A percentile compares a stretch with the other conserved stretches of the same genome.
These are phyloP conservation scores for Chenopodium album DNA, from an alignment of 148 eudicot genomes.

Conservation along the genomic window DNA sequence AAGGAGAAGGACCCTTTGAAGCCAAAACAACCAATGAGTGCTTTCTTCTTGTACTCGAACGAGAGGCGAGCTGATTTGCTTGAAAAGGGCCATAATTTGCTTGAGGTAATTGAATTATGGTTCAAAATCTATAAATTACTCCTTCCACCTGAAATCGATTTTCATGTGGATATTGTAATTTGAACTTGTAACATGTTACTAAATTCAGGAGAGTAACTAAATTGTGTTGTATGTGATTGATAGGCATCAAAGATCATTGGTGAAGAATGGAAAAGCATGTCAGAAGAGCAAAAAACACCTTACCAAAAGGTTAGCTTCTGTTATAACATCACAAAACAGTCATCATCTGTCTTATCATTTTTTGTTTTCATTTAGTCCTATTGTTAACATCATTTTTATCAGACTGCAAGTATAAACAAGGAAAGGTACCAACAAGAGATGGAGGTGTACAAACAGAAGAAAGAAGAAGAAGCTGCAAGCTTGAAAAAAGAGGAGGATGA, in stretches of 20 bases:
- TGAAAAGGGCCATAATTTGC: conserved; percentile 57
- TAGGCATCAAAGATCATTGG: conserved; percentile 76
- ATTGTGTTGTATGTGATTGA: background rate
- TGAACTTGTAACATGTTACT: background rate
- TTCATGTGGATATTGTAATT: background rate
- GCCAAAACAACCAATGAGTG: conserved; percentile 83
- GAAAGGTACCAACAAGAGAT: conserved; percentile 68
- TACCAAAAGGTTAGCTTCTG: conserved; percentile 62
- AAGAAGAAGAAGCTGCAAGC: conserved; percentile 73
- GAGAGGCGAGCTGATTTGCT: conserved; percentile 61
- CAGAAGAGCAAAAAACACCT: conserved; percentile 56
- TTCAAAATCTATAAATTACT: no score
- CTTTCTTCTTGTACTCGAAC: conserved; percentile 69
- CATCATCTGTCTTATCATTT: background rate
- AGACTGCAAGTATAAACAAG: conserved; percentile 65
- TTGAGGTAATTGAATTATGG: conserved; percentile 49
- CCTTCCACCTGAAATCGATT: no score
- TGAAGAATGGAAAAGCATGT: conserved; percentile 94
- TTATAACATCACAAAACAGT: background rate
- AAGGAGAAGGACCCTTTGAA: conserved; percentile 84
- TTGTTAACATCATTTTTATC: background rate
- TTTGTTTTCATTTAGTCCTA: background rate
- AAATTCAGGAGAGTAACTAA: no score
- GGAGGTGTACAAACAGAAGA: conserved; percentile 79
- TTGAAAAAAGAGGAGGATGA: conserved; percentile 73